Evolutionary conservation across 1,139 yeast genomes (phyloP), one percentile per base, ranked within the genome.

Genomic region (Yarrowia galli): DNA sequence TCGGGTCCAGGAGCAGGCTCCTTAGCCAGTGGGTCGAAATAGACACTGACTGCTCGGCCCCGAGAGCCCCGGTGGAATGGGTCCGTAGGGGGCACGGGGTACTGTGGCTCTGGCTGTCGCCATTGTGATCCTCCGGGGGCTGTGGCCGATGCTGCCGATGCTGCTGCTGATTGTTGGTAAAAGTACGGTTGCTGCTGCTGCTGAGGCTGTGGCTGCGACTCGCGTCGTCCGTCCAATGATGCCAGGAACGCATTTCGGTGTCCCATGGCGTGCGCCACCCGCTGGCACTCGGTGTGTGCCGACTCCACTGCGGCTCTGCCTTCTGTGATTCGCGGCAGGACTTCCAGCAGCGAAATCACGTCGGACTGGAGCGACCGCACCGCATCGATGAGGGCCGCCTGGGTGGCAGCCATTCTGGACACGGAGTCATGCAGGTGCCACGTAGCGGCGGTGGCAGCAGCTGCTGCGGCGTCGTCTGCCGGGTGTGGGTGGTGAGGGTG

Each of bases 261-360:
- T 77, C 53, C 75, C 77, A 66, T 73, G 75, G 65, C 71, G 72
- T 43, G 75, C 71, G 12, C 76, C 73, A 22, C 71, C 71, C 18
- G 74, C 70, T 54, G 74, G 68, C 49, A 78, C 80, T 13, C 76
- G 40, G 22, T 28, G 42, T 58, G 64, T 6, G 51, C 64, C 10
- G 64, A 18, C 20, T 58, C 64, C 16, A 43, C 64, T 15, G 64
- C 64, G 2, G 51, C 40, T 15, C 64, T n/a, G 35, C 64, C 64
- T 22, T 58, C 64, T 7, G 51, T 58, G 38, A 64, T 43, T 22
- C 69, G 69, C 49, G 71, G 72, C 18, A 72, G 36, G 23, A 69
- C 51, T 15, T 71, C 74, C 38, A 71, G 65, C 16, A 72, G 64
- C 53, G 68, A 70, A 43, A 68, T 66, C 23, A 73, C 40, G 49